Percentiles rank a stretch among this genome's conserved stretches.
Conservation (phyloP, 768 basidiomycete species). For the Suillus tomentosus region DNA sequence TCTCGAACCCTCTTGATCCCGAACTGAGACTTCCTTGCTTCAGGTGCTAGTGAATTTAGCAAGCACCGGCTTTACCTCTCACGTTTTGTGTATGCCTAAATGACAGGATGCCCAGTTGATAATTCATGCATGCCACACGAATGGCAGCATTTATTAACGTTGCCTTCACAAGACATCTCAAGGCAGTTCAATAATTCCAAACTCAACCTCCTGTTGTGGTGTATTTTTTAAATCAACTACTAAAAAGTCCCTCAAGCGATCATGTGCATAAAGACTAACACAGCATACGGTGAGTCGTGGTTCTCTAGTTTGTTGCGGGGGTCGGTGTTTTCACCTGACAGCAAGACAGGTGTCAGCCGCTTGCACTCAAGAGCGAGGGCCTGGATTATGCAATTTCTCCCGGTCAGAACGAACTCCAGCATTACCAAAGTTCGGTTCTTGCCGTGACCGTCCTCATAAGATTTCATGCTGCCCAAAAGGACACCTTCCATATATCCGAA, state of each 20-base stretch:
- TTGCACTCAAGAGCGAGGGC: background rate
- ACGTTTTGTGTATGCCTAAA: background rate
- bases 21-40: background rate
- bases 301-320: background rate
- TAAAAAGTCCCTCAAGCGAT: background rate
- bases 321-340: background rate
- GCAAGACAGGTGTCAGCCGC: background rate
- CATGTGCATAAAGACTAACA: background rate
- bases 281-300: background rate
- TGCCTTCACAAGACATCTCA: background rate
- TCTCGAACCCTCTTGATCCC: background rate
- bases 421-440: background rate
- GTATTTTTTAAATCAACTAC: background rate
- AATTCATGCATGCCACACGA: background rate
- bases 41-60: background rate
- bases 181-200: background rate
- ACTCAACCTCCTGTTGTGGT: background rate
- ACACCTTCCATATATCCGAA: background rate
- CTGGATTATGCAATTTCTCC: background rate
- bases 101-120: background rate
- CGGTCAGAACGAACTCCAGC: background rate
- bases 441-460: background rate
- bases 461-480: background rate
- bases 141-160: background rate
- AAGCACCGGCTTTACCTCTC: background rate